Evolutionary conservation across 805 yeast genomes (phyloP), one percentile per base, ranked within the genome.

Genomic region (Tetrapisispora arboricola): DNA sequence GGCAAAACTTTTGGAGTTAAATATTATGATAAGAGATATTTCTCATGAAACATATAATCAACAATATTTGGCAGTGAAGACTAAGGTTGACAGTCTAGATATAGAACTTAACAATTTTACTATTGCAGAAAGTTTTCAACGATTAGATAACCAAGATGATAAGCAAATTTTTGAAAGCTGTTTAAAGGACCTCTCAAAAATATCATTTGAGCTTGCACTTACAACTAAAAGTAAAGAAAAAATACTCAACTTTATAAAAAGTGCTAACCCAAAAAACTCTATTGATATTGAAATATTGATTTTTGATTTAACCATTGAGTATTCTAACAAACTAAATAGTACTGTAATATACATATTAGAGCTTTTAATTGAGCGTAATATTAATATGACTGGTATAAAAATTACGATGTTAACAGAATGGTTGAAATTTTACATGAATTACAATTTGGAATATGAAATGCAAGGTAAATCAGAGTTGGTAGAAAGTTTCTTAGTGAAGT

Each of bases 121-220:
- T 13, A 32, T 44, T 48, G 45, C 43, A 9, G 30, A 35, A 25
- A 39, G 44, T 12, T 40, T 45, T 34, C 32, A 28, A 24, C 43
- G 29, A 15, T 29, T 48, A 1, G 31, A 44, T 19, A 41, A 44
- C 15, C 17, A 4, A 3, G 20, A 39, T 11, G 36, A 49, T 39
- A 28, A 44, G 18, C 16, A 34, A 12, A 20, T 49, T 10, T 44
- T 58, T 40, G 48, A 49, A 11, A 40, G 40, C 17, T 53, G 57
- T 36, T 45, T 50, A 9, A 32, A 49, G 16, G 59, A 58, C 25
- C 43, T 49, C 11, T 39, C 56, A 15, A 21, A 46, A 4, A 47
- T 56, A 24, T 48, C 52, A 7, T 57, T 49, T 36, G 61, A 60
- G 33, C 40, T 54, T 5, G 54, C 56, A 15, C 20, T 61, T 2